Evolutionary conservation across 768 basidiomycete genomes (phyloP), one percentile per base, ranked within the genome.

Genomic region (Mycena alexandri): DNA sequence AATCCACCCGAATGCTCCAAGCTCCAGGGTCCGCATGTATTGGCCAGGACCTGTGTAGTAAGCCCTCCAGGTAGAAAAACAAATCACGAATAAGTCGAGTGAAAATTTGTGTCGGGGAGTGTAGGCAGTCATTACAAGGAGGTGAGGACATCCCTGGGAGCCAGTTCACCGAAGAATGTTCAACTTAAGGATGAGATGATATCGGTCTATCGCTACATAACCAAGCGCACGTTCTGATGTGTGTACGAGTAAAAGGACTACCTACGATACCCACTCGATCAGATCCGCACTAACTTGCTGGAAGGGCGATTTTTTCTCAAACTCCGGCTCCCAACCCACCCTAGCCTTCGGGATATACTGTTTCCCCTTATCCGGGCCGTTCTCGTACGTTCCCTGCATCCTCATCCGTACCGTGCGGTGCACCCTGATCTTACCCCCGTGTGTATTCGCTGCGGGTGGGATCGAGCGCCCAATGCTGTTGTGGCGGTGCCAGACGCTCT

Each of bases 391-490:
- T n/a, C 43, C 61, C 53, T 38, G 43, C 61, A 63, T 63, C 61
- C 61, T 63, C 61, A 63, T 63, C 61, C 34, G 51, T 55, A 63
- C 61, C 61, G 61, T 55, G 61, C 53, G 53, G 44, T 63, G 61
- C 44, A 63, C 61, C 61, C 34, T 44, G 53, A 63, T 55, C 44
- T 55, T 63, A 36, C 61, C 43, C 43, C 61, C 61, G 29, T 63
- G 53, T 13, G 61, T 63, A 17, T 8, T 47, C 52, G 46, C 34
- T 22, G 53, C 33, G 33, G 61, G 52, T 21, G 61, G 61, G 17
- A 63, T 63, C 34, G 61, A 36, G 33, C 61, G 61, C 52, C 61
- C 61, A 22, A 19, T 53, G 21, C 61, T 29, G 43, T 25, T 54
- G 43, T 63, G 61, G 29, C 16, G 51, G 33, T 38, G 33, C 52